A percentile compares a stretch with the other conserved stretches of the same genome.
These are phyloP conservation scores for Boletus insuetus DNA, from an alignment of 768 basidiomycete genomes.

Conservation along the genomic window DNA sequence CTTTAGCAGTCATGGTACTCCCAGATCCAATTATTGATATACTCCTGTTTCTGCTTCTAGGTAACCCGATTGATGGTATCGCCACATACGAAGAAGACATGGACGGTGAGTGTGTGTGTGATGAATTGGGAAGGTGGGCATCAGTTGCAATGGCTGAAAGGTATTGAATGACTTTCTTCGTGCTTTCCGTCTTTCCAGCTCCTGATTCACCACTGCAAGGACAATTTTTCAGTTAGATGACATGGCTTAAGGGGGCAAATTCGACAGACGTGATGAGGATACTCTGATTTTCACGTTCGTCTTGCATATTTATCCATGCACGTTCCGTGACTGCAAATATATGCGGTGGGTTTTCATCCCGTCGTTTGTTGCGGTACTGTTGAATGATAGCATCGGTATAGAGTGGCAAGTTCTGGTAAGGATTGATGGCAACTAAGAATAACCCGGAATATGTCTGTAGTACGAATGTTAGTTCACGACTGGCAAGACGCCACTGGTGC, in stretches of 20 bases:
- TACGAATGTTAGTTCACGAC: constrained; percentile 12
- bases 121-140: constrained; percentile 50
- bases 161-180: constrained; percentile 99
- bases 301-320: constrained; percentile 98
- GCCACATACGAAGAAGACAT: constrained; percentile 51
- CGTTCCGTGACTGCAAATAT: constrained; percentile 96
- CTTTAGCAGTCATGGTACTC: constrained; percentile 56
- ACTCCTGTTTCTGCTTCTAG: constrained; percentile 61
- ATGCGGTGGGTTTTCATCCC: constrained; percentile 93
- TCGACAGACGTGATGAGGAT: constrained; percentile 90
- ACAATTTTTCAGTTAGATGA: constrained; percentile 10
- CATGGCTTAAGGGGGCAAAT: not conserved
- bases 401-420: constrained; percentile 88
- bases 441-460: constrained; percentile 88
- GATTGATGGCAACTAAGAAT: constrained; percentile 98
- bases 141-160: constrained; percentile 95
- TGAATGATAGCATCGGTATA: constrained; percentile 87
- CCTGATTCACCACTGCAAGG: constrained; percentile 88
- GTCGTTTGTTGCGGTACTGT: constrained; percentile 84
- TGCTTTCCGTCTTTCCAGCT: constrained; percentile 98
- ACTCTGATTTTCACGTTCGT: constrained; percentile 95
- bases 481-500: not conserved
- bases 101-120: constrained; percentile 69
- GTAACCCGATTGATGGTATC: constrained; percentile 66
- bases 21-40: constrained; percentile 44